Evolutionary conservation across 805 yeast species (phyloP), one percentile per base, ranked within the genome.

Genomic region (Cyberlindnera veronae): DNA sequence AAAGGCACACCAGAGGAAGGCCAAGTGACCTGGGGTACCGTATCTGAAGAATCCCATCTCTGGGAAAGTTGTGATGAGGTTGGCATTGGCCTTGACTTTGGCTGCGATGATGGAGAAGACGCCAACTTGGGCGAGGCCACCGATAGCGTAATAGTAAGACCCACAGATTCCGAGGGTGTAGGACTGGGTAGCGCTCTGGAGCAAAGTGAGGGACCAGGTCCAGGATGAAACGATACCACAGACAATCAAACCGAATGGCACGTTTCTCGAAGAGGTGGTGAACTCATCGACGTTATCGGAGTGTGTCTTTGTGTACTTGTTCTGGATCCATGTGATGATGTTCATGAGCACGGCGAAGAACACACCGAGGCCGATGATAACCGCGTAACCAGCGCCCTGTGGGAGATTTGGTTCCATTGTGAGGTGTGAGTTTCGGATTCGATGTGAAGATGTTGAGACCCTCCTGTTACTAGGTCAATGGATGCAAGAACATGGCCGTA

Each of bases 381-480:
- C 77, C 19, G 82, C 91, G 51, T 84, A 84, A n/a, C 93, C 91
- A 3, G 79, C 84, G 29, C 83, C 81, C 60, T 82, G 81, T 5
- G 32, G 32, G 9, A 29, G 8, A 16, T 29, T 29, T 6, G 32
- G 32, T 18, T 29, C 32, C 32, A 29, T 29, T 5, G 20, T 29
- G 22, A 8, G 11, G 14, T 7, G 28, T 12, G 8, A 7, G 14
- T 5, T 24, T 12, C n/a, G n/a, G n/a, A n/a, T n/a, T n/a, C n/a
- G n/a, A n/a, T n/a, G n/a, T n/a, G n/a, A n/a, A n/a, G n/a, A n/a
- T n/a, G n/a, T n/a, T n/a, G n/a, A n/a, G n/a, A n/a, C n/a, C n/a
- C n/a, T n/a, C n/a, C n/a, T n/a, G n/a, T n/a, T n/a, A n/a, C n/a
- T n/a, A n/a, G n/a, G n/a, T n/a, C n/a, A n/a, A n/a, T n/a, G n/a